phyloP scores from a whole-genome alignment of 192 early-diverging fungal genomes.

The Phycomyces nitens region DNA sequence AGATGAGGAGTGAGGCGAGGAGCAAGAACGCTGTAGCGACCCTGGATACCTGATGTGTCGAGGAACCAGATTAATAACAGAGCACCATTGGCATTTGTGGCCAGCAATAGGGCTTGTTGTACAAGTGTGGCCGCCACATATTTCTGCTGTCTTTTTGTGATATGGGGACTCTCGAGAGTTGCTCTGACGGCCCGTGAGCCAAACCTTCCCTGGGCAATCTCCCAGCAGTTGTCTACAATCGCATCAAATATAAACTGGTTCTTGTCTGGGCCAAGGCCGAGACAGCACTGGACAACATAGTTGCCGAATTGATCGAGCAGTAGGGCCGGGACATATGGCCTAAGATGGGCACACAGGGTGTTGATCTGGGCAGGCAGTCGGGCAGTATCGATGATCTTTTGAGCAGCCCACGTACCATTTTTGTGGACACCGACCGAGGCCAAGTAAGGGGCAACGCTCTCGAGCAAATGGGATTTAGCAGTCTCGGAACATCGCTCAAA shows the following conservation, averaged over 20 bases:
- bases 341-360: constrained; percentile 55
- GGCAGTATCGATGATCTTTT: constrained; percentile 92
- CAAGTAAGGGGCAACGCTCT: constrained; percentile 75
- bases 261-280: constrained; percentile 67
- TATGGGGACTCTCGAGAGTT: constrained; percentile 84
- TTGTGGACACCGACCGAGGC: constrained; percentile 92
- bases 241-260: constrained; percentile 96
- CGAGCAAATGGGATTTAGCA: constrained; percentile 70
- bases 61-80: constrained; percentile 93
- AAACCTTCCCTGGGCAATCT: constrained; percentile 90
- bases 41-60: constrained; percentile 79
- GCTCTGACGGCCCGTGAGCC: constrained; percentile 91
- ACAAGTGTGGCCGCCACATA: constrained; percentile 87
- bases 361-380: constrained; percentile 58
- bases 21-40: constrained; percentile 81
- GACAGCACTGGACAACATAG: constrained; percentile 96
- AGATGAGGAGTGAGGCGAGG: constrained; percentile 79
- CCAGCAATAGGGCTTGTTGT: constrained; percentile 72
- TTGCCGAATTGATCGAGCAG: constrained; percentile 96
- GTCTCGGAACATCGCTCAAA: constrained; percentile 73
- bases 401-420: constrained; percentile 96
- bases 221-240: constrained; percentile 80
- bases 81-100: constrained; percentile 88
- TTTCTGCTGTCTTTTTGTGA: constrained; percentile 85
- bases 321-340: constrained; percentile 75